These are phyloP conservation scores for Sanguinoderma infundibulare DNA, from an alignment of 1,284 basidiomycete species.

Conservation along the genomic window DNA sequence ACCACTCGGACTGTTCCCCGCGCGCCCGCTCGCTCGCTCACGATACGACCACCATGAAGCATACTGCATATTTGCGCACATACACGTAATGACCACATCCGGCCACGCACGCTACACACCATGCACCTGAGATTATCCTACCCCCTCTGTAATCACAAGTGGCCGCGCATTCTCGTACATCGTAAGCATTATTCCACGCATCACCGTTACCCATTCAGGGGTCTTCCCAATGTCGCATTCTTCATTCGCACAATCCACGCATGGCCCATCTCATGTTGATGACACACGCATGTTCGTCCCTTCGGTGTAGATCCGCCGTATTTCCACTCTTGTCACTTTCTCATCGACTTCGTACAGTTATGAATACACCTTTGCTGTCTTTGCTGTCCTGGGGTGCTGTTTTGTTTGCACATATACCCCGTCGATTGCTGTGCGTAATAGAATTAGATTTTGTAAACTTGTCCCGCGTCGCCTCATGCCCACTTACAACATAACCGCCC, in stretches of 20 bases:
- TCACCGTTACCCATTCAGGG: no score
- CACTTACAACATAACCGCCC: no score
- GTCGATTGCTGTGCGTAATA: not conserved
- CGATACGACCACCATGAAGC: slow-evolving; percentile 7
- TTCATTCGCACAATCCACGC: not conserved
- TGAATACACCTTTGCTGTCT: not conserved
- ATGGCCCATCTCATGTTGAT: not conserved
- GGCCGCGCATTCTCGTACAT: no score
- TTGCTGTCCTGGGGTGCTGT: not conserved
- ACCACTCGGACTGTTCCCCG: slow-evolving; percentile 11
- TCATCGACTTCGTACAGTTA: not conserved
- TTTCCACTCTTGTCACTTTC: not conserved
- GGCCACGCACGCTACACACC: not conserved
- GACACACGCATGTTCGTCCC: not conserved
- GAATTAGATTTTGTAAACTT: not conserved
- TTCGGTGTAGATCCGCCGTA: not conserved
- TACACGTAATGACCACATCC: not conserved
- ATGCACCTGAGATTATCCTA: no score
- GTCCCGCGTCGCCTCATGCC: not conserved
- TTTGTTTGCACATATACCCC: not conserved
- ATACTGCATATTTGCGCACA: not conserved
- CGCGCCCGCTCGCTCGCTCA: slow-evolving; percentile 8
- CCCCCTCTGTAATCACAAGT: not conserved
- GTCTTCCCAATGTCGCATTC: not conserved
- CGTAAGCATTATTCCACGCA: no score